Percentiles rank a stretch among this genome's conserved stretches.
Conservation (phyloP, 208 protist species). For the Wallacemonas rigidus region DNA sequence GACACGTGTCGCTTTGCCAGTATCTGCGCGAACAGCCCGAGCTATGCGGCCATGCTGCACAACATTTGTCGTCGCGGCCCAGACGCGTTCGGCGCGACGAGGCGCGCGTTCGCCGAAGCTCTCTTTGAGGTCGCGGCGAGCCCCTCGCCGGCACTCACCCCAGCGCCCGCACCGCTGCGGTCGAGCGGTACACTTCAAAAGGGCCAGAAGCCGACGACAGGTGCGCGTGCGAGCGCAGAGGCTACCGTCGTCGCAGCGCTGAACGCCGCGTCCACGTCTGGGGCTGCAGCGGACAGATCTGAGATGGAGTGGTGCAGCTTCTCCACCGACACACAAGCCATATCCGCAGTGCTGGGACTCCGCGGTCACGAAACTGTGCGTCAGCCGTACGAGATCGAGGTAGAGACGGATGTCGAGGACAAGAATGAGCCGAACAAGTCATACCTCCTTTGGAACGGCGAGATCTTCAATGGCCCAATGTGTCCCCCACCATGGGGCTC, state of each 20-base stretch:
- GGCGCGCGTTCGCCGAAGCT: constrained; percentile 28
- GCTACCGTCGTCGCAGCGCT: neutral
- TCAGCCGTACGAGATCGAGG: constrained; percentile 76
- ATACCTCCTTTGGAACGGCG: constrained; percentile 87
- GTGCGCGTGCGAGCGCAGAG: neutral
- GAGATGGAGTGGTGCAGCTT: constrained; percentile 16
- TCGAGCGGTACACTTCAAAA: neutral
- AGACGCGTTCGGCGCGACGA: constrained; percentile 45
- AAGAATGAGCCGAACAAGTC: constrained; percentile 27
- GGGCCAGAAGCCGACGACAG: constrained; percentile 1
- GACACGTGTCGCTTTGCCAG: constrained; percentile 16
- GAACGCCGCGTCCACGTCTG: neutral
- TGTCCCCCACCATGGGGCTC: constrained; percentile 64
- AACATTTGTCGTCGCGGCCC: constrained; percentile 58
- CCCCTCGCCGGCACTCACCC: neutral
- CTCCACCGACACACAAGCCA: constrained; percentile 45
- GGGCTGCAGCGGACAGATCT: neutral
- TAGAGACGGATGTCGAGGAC: constrained; percentile 41
- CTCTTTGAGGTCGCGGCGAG: neutral
- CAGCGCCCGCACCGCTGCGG: neutral
- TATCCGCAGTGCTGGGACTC: constrained; percentile 66
- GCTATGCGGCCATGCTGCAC: constrained; percentile 25
- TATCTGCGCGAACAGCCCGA: constrained; percentile 15
- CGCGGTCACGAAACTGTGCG: constrained; percentile 48
- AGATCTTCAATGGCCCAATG: constrained; percentile 80